Evolutionary conservation across 768 basidiomycete species (phyloP).

Genomic region (Porphyrellus cyaneotinctus): DNA sequence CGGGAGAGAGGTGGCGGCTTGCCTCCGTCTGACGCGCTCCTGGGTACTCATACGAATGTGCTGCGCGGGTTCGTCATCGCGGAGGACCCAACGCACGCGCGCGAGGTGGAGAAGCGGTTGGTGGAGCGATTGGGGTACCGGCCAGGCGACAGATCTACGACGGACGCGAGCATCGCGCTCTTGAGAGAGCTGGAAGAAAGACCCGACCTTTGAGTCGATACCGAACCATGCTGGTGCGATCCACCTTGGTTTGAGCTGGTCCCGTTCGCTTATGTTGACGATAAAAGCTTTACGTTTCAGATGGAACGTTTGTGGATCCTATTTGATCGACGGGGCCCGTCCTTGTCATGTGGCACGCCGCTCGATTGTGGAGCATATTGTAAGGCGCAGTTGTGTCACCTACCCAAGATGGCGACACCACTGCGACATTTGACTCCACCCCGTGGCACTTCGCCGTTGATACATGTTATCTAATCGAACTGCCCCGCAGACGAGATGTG

Average conservation of each 20-base stretch:
- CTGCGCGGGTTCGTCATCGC: conserved; percentile 37
- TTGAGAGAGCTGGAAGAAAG: conserved; percentile 19
- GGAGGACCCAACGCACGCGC: conserved; percentile 27
- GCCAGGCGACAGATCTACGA: conserved; percentile 19
- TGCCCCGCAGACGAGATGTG: not conserved
- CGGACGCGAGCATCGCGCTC: conserved; percentile 21
- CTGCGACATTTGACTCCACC: not conserved
- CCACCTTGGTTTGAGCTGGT: not conserved
- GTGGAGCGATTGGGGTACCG: conserved; percentile 19
- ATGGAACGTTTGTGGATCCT: no score
- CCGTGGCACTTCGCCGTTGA: not conserved
- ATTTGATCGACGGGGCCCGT: not conserved
- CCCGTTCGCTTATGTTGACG: not conserved
- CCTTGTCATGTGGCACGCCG: not conserved
- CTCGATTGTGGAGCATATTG: no score
- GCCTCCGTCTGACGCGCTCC: conserved; percentile 7
- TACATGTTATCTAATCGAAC: not conserved
- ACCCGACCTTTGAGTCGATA: not conserved
- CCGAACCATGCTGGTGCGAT: not conserved
- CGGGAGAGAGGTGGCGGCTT: not conserved
- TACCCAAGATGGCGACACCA: no score
- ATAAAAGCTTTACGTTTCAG: not conserved
- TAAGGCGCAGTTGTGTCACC: no score
- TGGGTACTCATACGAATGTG: conserved; percentile 37
- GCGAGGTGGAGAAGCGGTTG: conserved; percentile 30